Percentiles rank a stretch among this genome's conserved stretches.
These are phyloP conservation scores for Dryas octopetala DNA, from an alignment of 306 rosid species.

Conservation along the genomic window DNA sequence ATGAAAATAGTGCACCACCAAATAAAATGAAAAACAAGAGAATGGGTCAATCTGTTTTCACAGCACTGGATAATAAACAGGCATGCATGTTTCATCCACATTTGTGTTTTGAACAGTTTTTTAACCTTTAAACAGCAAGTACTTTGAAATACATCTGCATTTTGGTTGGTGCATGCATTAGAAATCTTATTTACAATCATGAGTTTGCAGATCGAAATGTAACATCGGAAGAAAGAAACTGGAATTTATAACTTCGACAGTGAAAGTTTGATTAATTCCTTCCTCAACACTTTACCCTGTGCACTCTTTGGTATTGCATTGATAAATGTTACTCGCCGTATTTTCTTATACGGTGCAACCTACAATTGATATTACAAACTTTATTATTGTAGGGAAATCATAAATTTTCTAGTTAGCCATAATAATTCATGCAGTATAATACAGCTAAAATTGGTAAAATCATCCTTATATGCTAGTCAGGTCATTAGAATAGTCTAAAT, in stretches of 20 bases:
- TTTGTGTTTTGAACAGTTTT: too few species aligned
- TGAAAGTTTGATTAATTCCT: slow-evolving; percentile 46
- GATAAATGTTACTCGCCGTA: slow-evolving; percentile 42
- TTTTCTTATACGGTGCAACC: slow-evolving; percentile 67
- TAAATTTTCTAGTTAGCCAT: background rate
- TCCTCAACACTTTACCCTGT: slow-evolving; percentile 52
- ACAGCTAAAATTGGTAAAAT: background rate
- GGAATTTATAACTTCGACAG: slow-evolving; percentile 10
- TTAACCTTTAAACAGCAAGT: background rate
- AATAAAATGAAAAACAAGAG: background rate
- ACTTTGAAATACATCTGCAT: background rate
- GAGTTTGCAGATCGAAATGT: background rate
- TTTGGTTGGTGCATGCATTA: background rate
- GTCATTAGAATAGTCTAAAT: background rate
- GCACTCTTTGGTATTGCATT: slow-evolving; percentile 57
- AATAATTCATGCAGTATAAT: background rate
- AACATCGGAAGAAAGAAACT: background rate
- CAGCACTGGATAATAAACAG: background rate
- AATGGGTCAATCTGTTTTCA: background rate
- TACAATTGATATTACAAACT: slow-evolving; percentile 8
- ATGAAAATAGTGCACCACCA: background rate
- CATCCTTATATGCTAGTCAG: background rate
- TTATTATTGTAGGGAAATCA: background rate
- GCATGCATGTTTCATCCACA: background rate
- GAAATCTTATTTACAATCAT: background rate